Evolutionary conservation across 140 eudicot species (phyloP).

Genomic region (Oenanthe javanica): DNA sequence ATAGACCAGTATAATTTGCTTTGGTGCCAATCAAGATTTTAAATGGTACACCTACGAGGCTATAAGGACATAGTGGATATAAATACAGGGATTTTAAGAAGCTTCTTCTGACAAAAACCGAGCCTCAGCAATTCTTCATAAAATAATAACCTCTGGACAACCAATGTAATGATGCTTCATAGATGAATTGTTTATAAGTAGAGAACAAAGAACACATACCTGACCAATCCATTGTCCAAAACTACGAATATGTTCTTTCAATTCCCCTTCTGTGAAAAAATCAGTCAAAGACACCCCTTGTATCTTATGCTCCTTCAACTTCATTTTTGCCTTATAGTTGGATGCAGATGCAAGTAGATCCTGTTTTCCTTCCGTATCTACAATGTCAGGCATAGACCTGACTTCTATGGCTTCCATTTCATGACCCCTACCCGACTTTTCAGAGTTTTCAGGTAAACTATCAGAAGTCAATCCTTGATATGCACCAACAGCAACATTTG

Average conservation of each 20-base stretch:
- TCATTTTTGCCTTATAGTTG: conserved; percentile 19
- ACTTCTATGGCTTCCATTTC: conserved; percentile 12
- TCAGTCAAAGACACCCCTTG: conserved; percentile 56
- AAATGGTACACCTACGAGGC: neutral
- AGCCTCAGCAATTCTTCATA: neutral
- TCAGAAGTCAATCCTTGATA: conserved; percentile 13
- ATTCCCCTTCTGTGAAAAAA: conserved; percentile 49
- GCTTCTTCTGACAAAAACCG: neutral
- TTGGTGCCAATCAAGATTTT: neutral
- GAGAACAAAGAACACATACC: conserved; percentile 32
- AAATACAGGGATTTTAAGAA: neutral
- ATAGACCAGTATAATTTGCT: neutral
- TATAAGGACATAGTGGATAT: neutral
- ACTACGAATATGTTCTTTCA: conserved; percentile 50
- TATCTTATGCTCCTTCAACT: conserved; percentile 37
- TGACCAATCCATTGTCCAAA: conserved; percentile 30
- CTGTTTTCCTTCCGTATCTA: conserved; percentile 14
- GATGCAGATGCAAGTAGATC: conserved; percentile 10
- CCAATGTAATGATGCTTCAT: neutral
- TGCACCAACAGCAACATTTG: conserved; percentile 9
- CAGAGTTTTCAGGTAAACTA: conserved; percentile 3
- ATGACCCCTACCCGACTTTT: conserved; percentile 16
- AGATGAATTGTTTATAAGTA: neutral
- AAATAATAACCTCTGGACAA: neutral
- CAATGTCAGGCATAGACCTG: conserved; percentile 7